Evolutionary conservation across 2,329 filamentous ascomycete genomes (phyloP), one percentile per base, ranked within the genome.

Genomic region (Bipolaris sorokiniana): DNA sequence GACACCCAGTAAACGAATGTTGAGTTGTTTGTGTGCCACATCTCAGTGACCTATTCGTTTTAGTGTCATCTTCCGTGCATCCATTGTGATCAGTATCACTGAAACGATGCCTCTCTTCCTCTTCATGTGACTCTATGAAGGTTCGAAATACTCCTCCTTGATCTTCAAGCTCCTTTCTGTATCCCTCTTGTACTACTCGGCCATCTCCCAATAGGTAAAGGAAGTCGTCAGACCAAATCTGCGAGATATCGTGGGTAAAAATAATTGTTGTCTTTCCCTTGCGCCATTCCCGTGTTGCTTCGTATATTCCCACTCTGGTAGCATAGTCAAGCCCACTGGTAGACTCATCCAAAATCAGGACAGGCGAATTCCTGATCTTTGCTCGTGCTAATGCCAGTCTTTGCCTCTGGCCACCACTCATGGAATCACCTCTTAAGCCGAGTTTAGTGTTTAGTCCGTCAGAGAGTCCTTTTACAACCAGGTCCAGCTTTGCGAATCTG

Each of bases 361-460:
- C 84, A 0, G 90, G 86, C 0, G 92, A 86, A 69, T 97, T 85
- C 48, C 92, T 83, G 5, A 98, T 76, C 38, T 85, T 84, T 1
- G 92, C 91, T 62, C 93, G 83, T 1, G 93, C 92, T 33, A 98
- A 81, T 0, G 90, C 90, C 46, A 97, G 80, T 50, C 91, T 83
- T 74, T 97, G 93, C 57, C 83, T 88, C 76, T 98, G 92, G 0
- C 94, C 94, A 7, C 92, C 93, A 62, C 92, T 96, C 38, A 97
- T 79, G 3, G 85, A 82, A 33, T 84, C 84, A 0, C 90, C 90
- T n/a, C 86, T 86, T 0, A 82, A 75, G 0, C 91, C 91, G 6
- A 97, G 82, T 2, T 83, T 68, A 0, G 93, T 97, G 16, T 92
- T 80, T 0, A 94, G 76, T 0, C 91, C 91, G 1, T 88, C 67